These are phyloP conservation scores for Geotrichum klebahnii DNA, from an alignment of 1,139 yeast genomes.

Conservation along the genomic window DNA sequence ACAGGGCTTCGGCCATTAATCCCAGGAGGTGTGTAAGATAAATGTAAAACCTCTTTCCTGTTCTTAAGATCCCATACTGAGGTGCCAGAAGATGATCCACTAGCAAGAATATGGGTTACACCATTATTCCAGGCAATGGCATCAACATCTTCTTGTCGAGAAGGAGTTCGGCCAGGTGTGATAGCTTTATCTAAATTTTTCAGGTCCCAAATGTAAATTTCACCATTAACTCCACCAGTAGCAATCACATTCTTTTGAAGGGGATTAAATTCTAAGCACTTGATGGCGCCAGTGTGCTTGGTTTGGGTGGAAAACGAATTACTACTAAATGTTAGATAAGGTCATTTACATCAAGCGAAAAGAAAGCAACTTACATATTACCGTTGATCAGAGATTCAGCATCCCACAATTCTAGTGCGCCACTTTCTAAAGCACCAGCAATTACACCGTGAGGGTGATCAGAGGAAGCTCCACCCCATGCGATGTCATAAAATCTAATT, in stretches of 20 bases:
- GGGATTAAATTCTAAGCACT: constrained; percentile 73
- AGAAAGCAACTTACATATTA: constrained; percentile 9
- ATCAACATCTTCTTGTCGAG: constrained; percentile 77
- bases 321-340: constrained; percentile 19
- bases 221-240: constrained; percentile 84
- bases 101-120: constrained; percentile 82
- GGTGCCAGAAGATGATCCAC: constrained; percentile 80
- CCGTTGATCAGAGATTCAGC: constrained; percentile 39
- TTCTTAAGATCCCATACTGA: constrained; percentile 92
- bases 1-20: constrained; percentile 52
- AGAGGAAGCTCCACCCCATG: constrained; percentile 72
- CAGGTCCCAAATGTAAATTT: constrained; percentile 86
- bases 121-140: constrained; percentile 87
- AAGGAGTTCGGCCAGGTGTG: constrained; percentile 67
- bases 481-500: constrained; percentile 68
- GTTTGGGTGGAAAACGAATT: constrained; percentile 39
- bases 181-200: constrained; percentile 55
- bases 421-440: constrained; percentile 89
- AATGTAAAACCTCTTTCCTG: constrained; percentile 81
- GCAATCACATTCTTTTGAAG: constrained; percentile 69
- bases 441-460: constrained; percentile 55
- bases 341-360: neutral
- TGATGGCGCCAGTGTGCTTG: constrained; percentile 69
- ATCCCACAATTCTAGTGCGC: constrained; percentile 75
- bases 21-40: constrained; percentile 57